A percentile compares a stretch with the other conserved stretches of the same genome.
Conservation (phyloP, 176 grass and related monocot genomes). For the Carex parvula region DNA sequence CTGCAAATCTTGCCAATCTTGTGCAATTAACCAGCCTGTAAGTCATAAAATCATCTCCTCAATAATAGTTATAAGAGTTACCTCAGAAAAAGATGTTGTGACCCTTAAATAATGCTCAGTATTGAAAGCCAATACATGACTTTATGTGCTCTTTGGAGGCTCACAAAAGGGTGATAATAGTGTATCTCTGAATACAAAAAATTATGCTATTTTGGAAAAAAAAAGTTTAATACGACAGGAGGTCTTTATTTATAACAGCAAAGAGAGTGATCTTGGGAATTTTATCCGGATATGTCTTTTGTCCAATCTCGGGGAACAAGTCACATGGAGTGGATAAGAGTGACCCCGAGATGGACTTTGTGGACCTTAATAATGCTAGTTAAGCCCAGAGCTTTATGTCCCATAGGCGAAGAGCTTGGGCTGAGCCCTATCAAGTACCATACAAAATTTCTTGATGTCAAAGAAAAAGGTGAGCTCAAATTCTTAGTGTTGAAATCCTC, state of each 20-base stretch:
- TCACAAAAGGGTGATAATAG: neutral
- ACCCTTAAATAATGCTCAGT: neutral
- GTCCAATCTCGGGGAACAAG: too few relatives aligned
- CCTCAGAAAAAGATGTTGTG: neutral
- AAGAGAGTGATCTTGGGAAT: too few relatives aligned
- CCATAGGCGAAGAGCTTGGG: too few relatives aligned
- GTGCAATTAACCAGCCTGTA: conserved; percentile 49
- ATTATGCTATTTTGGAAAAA: neutral
- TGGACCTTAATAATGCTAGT: too few relatives aligned
- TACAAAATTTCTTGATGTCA: neutral
- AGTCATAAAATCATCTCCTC: conserved; percentile 29
- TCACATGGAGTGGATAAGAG: too few relatives aligned
- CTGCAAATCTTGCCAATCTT: conserved; percentile 60
- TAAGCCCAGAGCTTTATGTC: too few relatives aligned
- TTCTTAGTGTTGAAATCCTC: neutral
- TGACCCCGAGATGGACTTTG: too few relatives aligned
- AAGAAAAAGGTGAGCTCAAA: neutral
- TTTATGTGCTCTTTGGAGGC: neutral
- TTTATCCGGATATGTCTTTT: too few relatives aligned
- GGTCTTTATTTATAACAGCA: too few relatives aligned
- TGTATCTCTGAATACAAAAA: neutral
- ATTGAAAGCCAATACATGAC: neutral
- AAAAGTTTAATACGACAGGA: neutral
- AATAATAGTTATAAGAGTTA: neutral
- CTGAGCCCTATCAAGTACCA: neutral